Evolutionary conservation across 371 early-diverging fungal genomes (phyloP).

Genomic region (Rhizopus delemar): DNA sequence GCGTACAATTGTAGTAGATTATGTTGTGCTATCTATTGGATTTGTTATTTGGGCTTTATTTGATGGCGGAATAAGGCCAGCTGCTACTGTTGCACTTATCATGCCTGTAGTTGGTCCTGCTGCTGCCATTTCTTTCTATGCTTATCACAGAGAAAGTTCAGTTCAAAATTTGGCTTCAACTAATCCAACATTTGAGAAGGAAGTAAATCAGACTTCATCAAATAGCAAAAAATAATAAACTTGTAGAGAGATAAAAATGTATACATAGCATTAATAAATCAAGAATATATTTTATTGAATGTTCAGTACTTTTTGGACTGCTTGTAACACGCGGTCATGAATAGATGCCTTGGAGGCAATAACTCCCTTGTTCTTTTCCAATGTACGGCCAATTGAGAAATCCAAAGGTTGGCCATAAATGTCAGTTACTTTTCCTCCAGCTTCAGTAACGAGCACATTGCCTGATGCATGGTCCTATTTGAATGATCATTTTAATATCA

Average conservation of each 20-base stretch:
- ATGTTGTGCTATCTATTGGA: background rate
- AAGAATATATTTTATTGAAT: constrained; percentile 19
- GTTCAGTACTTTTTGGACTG: constrained; percentile 63
- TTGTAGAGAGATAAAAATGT: background rate
- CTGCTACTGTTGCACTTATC: background rate
- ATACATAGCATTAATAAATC: background rate
- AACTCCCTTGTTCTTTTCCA: constrained; percentile 85
- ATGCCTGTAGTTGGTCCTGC: constrained; percentile 24
- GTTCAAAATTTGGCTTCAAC: constrained; percentile 4
- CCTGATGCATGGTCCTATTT: constrained; percentile 93
- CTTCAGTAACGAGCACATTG: constrained; percentile 83
- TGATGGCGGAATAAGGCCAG: constrained; percentile 12
- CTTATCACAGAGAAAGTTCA: constrained; percentile 24
- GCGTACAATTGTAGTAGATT: constrained; percentile 19
- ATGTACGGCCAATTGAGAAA: constrained; percentile 84
- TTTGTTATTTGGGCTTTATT: constrained; percentile 25
- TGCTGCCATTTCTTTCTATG: constrained; percentile 23
- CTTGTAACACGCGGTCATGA: constrained; percentile 65
- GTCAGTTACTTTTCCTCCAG: constrained; percentile 93
- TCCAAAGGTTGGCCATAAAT: constrained; percentile 82
- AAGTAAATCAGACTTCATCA: background rate
- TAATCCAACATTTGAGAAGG: background rate
- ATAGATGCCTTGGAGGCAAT: constrained; percentile 76
- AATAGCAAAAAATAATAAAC: background rate
- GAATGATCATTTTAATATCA: background rate